A percentile compares a stretch with the other conserved stretches of the same genome.
phyloP scores from a whole-genome alignment of 2,329 filamentous ascomycete genomes.

The Phialocephala subalpina region DNA sequence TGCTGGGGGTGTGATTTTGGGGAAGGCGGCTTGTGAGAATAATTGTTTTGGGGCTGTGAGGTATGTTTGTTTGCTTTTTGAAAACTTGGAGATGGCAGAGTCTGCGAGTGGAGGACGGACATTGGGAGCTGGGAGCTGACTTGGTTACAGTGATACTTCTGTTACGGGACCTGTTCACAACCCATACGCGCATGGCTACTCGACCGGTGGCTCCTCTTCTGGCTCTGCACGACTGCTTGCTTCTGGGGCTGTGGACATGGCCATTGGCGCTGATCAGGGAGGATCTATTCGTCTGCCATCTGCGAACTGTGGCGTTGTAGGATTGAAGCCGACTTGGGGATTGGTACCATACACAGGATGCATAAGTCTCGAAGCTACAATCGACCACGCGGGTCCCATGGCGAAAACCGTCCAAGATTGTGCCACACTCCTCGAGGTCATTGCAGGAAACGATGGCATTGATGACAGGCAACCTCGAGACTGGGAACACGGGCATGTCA shows the following conservation, averaged over 20 bases:
- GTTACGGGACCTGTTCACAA: constrained; percentile 48
- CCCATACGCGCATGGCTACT: constrained; percentile 54
- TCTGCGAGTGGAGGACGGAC: too few relatives aligned
- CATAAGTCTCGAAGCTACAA: constrained; percentile 56
- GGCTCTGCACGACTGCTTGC: constrained; percentile 56
- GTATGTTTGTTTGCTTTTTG: constrained; percentile 17
- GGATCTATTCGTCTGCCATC: constrained; percentile 38
- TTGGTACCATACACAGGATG: constrained; percentile 44
- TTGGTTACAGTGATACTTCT: constrained; percentile 25
- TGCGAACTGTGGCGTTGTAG: constrained; percentile 38
- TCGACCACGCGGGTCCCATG: constrained; percentile 59
- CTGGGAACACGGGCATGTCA: constrained; percentile 31
- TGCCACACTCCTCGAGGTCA: constrained; percentile 52
- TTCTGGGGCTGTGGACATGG: constrained; percentile 51
- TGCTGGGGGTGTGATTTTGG: constrained; percentile 34
- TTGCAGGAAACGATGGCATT: constrained; percentile 57
- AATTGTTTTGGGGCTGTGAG: constrained; percentile 39
- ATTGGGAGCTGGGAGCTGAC: too few relatives aligned
- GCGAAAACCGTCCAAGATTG: constrained; percentile 50
- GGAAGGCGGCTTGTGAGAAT: constrained; percentile 40
- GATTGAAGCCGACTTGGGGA: constrained; percentile 39
- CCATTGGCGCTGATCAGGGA: constrained; percentile 43
- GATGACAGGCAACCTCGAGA: constrained; percentile 52
- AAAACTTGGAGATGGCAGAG: too few relatives aligned
- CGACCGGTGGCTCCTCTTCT: constrained; percentile 57